These are phyloP conservation scores for Murraya koenigii DNA, from an alignment of 345 rosid species.

Conservation along the genomic window DNA sequence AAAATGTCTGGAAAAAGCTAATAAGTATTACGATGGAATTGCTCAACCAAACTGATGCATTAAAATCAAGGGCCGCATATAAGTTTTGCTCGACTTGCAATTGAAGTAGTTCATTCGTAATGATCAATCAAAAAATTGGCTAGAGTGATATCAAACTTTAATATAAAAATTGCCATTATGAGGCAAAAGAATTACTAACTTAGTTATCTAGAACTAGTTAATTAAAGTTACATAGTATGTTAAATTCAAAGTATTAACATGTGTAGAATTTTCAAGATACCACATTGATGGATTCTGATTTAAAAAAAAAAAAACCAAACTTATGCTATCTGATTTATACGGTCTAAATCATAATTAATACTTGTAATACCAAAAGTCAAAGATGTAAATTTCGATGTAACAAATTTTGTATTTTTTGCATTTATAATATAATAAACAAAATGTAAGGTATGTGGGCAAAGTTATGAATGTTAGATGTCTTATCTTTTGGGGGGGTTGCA, in stretches of 20 bases:
- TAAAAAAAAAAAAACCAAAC: neutral
- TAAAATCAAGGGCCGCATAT: conserved; percentile 22
- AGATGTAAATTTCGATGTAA: neutral
- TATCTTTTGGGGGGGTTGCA: conserved; percentile 11
- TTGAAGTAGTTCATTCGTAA: neutral
- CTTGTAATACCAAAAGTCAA: neutral
- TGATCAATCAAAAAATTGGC: neutral
- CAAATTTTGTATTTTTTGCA: neutral
- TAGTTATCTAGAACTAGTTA: neutral
- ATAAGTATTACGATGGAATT: conserved; percentile 12
- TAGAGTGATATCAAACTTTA: neutral
- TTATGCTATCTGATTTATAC: no score
- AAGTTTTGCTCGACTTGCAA: neutral
- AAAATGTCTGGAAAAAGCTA: conserved; percentile 6
- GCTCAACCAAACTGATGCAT: conserved; percentile 16
- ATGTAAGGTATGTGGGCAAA: neutral
- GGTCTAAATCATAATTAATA: no score
- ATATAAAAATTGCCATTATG: conserved; percentile 1
- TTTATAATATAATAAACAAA: neutral
- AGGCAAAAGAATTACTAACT: neutral
- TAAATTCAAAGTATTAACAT: neutral
- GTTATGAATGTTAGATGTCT: neutral
- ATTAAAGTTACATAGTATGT: neutral
- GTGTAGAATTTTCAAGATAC: neutral
- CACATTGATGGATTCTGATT: neutral